phyloP scores from a whole-genome alignment of 148 eudicot species.

The Simmondsia chinensis region DNA sequence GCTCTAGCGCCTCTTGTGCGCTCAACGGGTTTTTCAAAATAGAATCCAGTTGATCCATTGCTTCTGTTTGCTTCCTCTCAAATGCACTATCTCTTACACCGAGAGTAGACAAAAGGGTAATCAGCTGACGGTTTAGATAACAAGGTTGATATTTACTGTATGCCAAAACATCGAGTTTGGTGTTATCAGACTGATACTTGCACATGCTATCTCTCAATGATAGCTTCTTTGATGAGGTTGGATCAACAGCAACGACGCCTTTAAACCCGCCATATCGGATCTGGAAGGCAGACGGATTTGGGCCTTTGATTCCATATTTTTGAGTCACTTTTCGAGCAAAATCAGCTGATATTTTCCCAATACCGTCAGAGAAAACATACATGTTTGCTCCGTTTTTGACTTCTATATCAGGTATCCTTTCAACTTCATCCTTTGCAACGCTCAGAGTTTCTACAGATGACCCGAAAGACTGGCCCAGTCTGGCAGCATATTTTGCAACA shows the following conservation, averaged over 20 bases:
- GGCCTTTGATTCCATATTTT: conserved; percentile 44
- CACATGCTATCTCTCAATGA: conserved; percentile 76
- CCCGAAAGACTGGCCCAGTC: conserved; percentile 92
- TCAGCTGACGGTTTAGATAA: conserved; percentile 71
- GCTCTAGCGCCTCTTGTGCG: conserved; percentile 71
- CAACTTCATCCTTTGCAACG: conserved; percentile 45
- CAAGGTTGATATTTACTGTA: conserved; percentile 90
- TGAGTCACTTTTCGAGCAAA: conserved; percentile 63
- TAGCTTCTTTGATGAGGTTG: conserved; percentile 41
- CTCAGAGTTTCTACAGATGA: conserved; percentile 78
- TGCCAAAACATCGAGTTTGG: conserved; percentile 59
- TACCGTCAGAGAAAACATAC: conserved; percentile 82
- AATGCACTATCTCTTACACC: conserved; percentile 56
- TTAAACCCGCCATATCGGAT: conserved; percentile 86
- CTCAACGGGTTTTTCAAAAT: conserved; percentile 50
- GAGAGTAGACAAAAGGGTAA: conserved; percentile 78
- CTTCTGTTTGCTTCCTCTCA: conserved; percentile 73
- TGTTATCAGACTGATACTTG: conserved; percentile 51
- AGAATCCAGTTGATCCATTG: conserved; percentile 48
- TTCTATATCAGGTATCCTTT: conserved; percentile 48
- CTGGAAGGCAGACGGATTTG: conserved; percentile 75
- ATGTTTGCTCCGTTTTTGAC: conserved; percentile 9
- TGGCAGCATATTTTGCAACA: conserved; percentile 94
- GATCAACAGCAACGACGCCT: conserved; percentile 93
- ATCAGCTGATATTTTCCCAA: conserved; percentile 75